phyloP scores from a whole-genome alignment of 148 eudicot species.

The Heliosperma pusillum region DNA sequence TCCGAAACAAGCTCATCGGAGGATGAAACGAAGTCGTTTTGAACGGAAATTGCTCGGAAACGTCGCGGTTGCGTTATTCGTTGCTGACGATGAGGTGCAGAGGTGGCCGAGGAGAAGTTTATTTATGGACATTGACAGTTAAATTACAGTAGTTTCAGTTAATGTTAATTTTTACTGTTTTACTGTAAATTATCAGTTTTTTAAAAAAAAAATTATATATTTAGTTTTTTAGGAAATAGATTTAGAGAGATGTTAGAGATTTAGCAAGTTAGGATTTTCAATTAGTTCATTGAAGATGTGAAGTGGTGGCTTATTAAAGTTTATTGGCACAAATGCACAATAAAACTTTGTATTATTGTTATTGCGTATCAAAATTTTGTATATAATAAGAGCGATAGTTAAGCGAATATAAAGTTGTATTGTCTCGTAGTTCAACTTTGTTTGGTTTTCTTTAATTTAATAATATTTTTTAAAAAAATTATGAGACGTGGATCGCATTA shows the following conservation, averaged over 20 bases:
- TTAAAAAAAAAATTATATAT: not conserved
- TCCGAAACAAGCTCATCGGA: conserved; percentile 40
- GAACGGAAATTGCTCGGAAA: conserved; percentile 39
- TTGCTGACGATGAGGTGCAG: conserved; percentile 27
- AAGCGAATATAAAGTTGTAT: too few relatives aligned
- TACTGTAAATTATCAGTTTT: not conserved
- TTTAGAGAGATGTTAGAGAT: too few relatives aligned
- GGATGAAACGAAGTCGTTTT: conserved; percentile 30
- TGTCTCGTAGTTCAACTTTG: not conserved
- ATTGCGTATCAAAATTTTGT: not conserved
- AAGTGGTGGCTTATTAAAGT: conserved; percentile 19
- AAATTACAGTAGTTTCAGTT: not conserved
- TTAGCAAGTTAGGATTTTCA: conserved; percentile 35
- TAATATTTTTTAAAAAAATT: too few relatives aligned
- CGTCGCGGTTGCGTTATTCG: conserved; percentile 51
- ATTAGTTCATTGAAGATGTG: conserved; percentile 50
- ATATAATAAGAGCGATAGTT: too few relatives aligned
- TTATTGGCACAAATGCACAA: too few relatives aligned
- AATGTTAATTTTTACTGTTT: not conserved
- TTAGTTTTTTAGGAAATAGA: conserved; percentile 25
- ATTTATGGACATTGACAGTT: conserved; percentile 21
- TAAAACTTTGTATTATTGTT: conserved; percentile 12
- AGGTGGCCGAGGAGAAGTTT: conserved; percentile 37
- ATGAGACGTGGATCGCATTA: too few relatives aligned
- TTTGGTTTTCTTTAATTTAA: not conserved